These are phyloP conservation scores for Ophiostoma ips DNA, from an alignment of 2,329 filamentous ascomycete genomes.

Conservation along the genomic window DNA sequence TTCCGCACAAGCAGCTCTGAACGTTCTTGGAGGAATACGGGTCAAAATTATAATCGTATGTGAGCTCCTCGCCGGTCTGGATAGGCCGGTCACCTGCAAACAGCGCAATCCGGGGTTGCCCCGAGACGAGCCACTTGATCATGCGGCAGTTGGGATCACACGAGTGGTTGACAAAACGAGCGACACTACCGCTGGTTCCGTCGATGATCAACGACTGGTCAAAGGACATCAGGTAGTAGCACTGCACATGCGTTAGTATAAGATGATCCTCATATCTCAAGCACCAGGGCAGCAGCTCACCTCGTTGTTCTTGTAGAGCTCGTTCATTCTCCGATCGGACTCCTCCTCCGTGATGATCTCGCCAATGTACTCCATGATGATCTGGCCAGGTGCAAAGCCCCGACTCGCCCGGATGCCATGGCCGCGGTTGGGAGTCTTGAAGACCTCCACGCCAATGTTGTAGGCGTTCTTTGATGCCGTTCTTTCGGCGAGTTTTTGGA, in stretches of 20 bases:
- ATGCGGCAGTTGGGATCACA: constrained; percentile 94
- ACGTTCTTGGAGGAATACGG: constrained; percentile 56
- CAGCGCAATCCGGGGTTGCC: constrained; percentile 88
- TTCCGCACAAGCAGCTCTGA: constrained; percentile 51
- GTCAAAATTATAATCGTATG: constrained; percentile 76
- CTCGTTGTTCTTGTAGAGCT: constrained; percentile 85
- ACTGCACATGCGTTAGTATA: constrained; percentile 35
- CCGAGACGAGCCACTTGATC: constrained; percentile 94
- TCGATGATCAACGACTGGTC: constrained; percentile 98
- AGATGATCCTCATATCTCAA: neutral
- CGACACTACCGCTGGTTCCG: constrained; percentile 87
- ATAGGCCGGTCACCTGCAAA: constrained; percentile 86
- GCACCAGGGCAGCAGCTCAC: constrained; percentile 33
- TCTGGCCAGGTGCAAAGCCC: constrained; percentile 75
- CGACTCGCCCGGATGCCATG: constrained; percentile 87
- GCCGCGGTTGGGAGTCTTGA: constrained; percentile 78
- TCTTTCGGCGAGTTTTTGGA: constrained; percentile 63
- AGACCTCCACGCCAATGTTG: constrained; percentile 85
- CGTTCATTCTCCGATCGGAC: constrained; percentile 85
- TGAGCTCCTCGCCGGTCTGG: constrained; percentile 89
- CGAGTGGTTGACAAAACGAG: constrained; percentile 95
- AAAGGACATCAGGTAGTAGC: constrained; percentile 97
- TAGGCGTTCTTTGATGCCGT: constrained; percentile 54
- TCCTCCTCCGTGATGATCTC: constrained; percentile 95
- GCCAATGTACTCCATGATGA: constrained; percentile 96